A percentile compares a stretch with the other conserved stretches of the same genome.
Conservation (phyloP, 371 early-diverging fungal species). For the Zychaea mexicana region DNA sequence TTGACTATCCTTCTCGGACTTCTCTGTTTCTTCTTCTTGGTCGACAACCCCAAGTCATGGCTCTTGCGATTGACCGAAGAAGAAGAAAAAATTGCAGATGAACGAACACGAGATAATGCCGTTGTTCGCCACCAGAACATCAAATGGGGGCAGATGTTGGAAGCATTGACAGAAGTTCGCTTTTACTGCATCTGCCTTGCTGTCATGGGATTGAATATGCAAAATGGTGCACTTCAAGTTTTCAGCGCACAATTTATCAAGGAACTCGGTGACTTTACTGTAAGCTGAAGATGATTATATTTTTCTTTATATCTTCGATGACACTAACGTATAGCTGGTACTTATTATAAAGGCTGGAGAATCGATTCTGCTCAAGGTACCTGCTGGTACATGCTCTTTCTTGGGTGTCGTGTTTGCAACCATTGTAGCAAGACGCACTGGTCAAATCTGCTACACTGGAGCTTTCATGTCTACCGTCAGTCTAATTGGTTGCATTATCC, state of each 20-base stretch:
- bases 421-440: constrained; percentile 1
- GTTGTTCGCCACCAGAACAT: constrained; percentile 11
- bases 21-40: constrained; percentile 20
- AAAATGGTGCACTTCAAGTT: constrained; percentile 18
- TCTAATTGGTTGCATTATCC: constrained; percentile 5
- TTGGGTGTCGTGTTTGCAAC: constrained; percentile 10
- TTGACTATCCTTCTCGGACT: constrained; percentile 17
- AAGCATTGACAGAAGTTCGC: constrained; percentile 17
- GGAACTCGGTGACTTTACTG: constrained; percentile 18
- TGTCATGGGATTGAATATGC: constrained; percentile 10
- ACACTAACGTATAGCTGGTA: neutral
- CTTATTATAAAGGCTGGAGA: constrained; percentile 3
- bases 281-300: no score
- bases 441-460: constrained; percentile 10
- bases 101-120: constrained; percentile 20
- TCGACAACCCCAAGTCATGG: constrained; percentile 12
- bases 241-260: constrained; percentile 12
- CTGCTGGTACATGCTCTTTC: constrained; percentile 3
- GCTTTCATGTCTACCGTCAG: constrained; percentile 9
- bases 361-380: constrained; percentile 12
- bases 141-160: constrained; percentile 20
- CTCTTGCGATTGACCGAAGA: constrained; percentile 13
- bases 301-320: neutral
- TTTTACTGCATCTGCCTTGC: constrained; percentile 15
- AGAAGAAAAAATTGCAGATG: constrained; percentile 13